Base-by-base conservation (phyloP, 2,329 filamentous ascomycete genomes). In the Colletotrichum aenigma region DNA sequence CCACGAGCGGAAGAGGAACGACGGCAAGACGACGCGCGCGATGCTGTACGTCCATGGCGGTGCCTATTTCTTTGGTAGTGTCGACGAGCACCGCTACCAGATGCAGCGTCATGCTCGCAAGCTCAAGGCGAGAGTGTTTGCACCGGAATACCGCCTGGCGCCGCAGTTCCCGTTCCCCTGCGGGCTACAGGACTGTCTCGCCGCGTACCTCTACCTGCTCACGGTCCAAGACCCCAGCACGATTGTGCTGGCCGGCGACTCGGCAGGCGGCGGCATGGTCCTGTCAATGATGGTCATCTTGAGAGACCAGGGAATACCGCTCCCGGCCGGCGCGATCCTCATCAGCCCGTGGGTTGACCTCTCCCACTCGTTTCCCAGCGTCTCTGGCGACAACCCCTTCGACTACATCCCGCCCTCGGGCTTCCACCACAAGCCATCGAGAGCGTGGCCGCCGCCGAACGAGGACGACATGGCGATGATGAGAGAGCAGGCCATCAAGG, bases 11-110 rank as follows among this genome's bases (percentile, higher is more conserved):
- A 93, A 93, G 82, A 91, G 90, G 81, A 86, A 86, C 1, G 86
- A 86, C 18, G 90, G 91, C 65, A 88, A 89, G 26, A 90, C 91
- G 21, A 93, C 92, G 79, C 92, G 96, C 68, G 92, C 98, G 74
- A 98, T 98, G 91, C 87, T 99, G 28, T 98, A 98, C 84, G 89
- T 98, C 26, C 97, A 98, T 81, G 97, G 97, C 16, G 96, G 96
- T 8, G 96, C 94, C 24, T 98, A 98, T 85, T 99, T 93, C 85
- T 98, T 99, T 83, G 96, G 97, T 16, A 97, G 95, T 79, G 93
- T 98, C 48, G 96, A 98, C 82, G 96, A 98, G 84, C 97, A 98
- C 87, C 93, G 97, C n/a, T 98, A 98, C 85, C 96, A 98, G 88
- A 93, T 99, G 89, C 97, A 99, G 85, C 91, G 96, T 65, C 96